Evolutionary conservation across 139 green algal species (phyloP).

Genomic region (Trebouxia sp.): DNA sequence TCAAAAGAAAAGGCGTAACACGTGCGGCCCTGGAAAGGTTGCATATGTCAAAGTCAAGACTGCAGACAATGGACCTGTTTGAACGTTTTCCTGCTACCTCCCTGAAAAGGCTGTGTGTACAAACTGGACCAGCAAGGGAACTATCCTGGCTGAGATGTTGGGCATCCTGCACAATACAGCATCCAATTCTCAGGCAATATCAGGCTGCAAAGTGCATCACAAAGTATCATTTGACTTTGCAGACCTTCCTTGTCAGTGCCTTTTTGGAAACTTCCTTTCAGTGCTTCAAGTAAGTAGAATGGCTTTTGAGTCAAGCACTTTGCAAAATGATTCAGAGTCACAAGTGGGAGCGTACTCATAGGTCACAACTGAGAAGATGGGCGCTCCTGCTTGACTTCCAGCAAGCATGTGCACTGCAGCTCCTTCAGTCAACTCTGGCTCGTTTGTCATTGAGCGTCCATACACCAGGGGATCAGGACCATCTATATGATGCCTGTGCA

Average conservation of each 20-base stretch:
- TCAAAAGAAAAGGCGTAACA: too few relatives aligned
- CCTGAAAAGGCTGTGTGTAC: background rate
- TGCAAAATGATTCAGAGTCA: background rate
- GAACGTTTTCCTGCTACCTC: background rate
- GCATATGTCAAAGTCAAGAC: too few relatives aligned
- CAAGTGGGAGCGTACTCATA: constrained; percentile 54
- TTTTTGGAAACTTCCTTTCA: too few relatives aligned
- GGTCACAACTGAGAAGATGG: constrained; percentile 60
- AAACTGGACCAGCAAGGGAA: constrained; percentile 61
- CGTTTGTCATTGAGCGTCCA: constrained; percentile 60
- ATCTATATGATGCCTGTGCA: constrained; percentile 68
- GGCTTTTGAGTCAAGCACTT: too few relatives aligned
- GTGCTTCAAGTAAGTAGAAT: too few relatives aligned
- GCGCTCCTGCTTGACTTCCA: constrained; percentile 22
- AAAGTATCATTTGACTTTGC: too few relatives aligned
- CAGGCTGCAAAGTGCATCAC: too few relatives aligned
- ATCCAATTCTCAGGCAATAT: too few relatives aligned
- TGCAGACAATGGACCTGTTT: too few relatives aligned
- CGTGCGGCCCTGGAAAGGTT: too few relatives aligned
- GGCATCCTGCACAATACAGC: constrained; percentile 62
- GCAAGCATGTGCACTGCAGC: constrained; percentile 62
- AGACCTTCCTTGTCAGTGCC: too few relatives aligned
- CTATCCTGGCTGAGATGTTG: constrained; percentile 67
- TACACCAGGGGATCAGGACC: constrained; percentile 63
- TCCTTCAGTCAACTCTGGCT: constrained; percentile 60